These are phyloP conservation scores for Ustilago esculenta DNA, from an alignment of 1,284 basidiomycete species.

Conservation along the genomic window DNA sequence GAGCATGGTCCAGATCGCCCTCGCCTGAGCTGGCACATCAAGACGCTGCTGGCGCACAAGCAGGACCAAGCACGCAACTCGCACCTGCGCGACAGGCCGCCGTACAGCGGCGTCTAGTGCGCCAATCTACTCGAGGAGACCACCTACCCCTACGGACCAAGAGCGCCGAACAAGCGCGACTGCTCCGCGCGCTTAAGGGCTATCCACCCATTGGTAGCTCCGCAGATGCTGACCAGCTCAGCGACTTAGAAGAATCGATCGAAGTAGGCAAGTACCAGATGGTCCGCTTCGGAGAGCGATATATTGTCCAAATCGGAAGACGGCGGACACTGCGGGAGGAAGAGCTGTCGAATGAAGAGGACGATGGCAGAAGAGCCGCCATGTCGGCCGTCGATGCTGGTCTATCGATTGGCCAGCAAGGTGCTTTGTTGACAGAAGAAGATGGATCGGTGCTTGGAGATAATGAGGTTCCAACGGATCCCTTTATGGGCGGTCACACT, in stretches of 20 bases:
- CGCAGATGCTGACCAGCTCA: slow-evolving; percentile 60
- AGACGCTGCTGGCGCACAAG: slow-evolving; percentile 10
- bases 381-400: slow-evolving; percentile 28
- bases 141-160: slow-evolving; percentile 48
- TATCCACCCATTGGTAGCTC: slow-evolving; percentile 53
- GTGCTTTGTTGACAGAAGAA: slow-evolving; percentile 2
- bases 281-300: slow-evolving; percentile 55
- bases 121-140: slow-evolving; percentile 48
- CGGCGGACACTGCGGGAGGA: slow-evolving; percentile 56
- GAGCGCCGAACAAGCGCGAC: slow-evolving; percentile 47
- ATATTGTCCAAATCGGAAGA: slow-evolving; percentile 60
- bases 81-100: slow-evolving; percentile 25
- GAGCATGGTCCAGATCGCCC: slow-evolving; percentile 40
- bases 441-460: slow-evolving; percentile 15
- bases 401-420: slow-evolving; percentile 14
- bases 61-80: slow-evolving; percentile 29
- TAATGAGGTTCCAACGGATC: slow-evolving; percentile 8
- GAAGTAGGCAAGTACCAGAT: slow-evolving; percentile 53
- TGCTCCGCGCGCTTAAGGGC: slow-evolving; percentile 54
- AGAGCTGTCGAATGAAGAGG: slow-evolving; percentile 55
- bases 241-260: slow-evolving; percentile 58
- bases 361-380: slow-evolving; percentile 35
- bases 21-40: slow-evolving; percentile 34
- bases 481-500: slow-evolving; percentile 32
- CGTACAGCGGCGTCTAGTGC: slow-evolving; percentile 29